Base-by-base conservation (phyloP, 2,329 filamentous ascomycete species). In the Hypoxylon sp. region DNA sequence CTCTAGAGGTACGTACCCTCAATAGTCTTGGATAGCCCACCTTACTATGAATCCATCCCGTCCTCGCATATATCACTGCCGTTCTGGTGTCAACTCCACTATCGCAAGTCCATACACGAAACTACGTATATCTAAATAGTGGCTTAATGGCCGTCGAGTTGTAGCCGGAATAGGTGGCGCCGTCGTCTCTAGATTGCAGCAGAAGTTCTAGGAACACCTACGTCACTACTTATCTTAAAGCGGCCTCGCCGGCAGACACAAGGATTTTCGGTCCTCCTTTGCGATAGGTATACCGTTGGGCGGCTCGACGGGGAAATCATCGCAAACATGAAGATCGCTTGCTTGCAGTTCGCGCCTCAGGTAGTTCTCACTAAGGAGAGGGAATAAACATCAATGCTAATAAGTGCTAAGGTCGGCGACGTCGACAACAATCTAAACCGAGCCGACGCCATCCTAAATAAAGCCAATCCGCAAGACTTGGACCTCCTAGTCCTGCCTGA, bases 401-500 rank as follows among this genome's bases (percentile, higher is more conserved):
- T 33, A 14, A 17, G 3, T 2, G 2, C 26, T 26, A 44, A 59
- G 57, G 85, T 94, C 47, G 92, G 91, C 57, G 87, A 92, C 61
- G 81, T 93, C 35, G 81, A 92, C 74, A 87, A 91, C 68, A 95
- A 95, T 72, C 83, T 94, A 50, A 87, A 86, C 70, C 86, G 86
- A 17, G 92, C 92, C 67, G 89, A 94, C 71, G 79, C 84, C 0
- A 84, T 94, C 3, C 80, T 95, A 10, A 83, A 80, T 17, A 82
- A 76, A 26, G 85, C 87, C 0, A 80, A 84, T 5, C 80, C 84
- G 0, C 80, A 85, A 1, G 81, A 85, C n/a, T 51, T 94, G 1
- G 91, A 94, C 75, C 84, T 94, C 31, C 82, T 96, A 0, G 88
- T 95, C 0, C 81, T 95, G 0, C 92, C 93, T 0, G 93, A 95